A percentile compares a stretch with the other conserved stretches of the same genome.
Conservation (phyloP, 2,329 filamentous ascomycete genomes). For the Aspergillus latus region DNA sequence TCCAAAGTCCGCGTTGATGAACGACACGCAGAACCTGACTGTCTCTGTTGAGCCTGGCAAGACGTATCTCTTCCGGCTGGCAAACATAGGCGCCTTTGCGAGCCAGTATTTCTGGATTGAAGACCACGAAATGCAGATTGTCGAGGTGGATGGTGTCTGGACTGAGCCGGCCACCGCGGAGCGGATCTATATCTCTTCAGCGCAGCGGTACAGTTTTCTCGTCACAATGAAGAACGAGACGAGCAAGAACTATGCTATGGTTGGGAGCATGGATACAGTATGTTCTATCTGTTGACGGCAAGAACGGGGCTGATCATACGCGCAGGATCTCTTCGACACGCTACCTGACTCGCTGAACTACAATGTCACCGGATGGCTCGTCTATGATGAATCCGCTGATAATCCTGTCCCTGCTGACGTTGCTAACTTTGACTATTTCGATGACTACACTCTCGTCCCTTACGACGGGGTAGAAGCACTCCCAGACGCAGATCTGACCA, state of each 20-base stretch:
- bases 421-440: slow-evolving; percentile 54
- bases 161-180: slow-evolving; percentile 41
- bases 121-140: slow-evolving; percentile 40
- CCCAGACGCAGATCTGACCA: slow-evolving; percentile 31
- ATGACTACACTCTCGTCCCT: slow-evolving; percentile 55
- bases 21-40: slow-evolving; percentile 64
- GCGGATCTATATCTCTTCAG: slow-evolving; percentile 64
- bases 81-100: slow-evolving; percentile 71
- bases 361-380: slow-evolving; percentile 51
- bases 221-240: slow-evolving; percentile 63
- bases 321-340: not conserved
- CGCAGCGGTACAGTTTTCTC: slow-evolving; percentile 60
- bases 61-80: slow-evolving; percentile 70
- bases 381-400: slow-evolving; percentile 52
- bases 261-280: slow-evolving; percentile 29
- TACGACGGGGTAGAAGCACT: slow-evolving; percentile 26
- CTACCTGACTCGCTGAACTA: slow-evolving; percentile 12
- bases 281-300: not conserved
- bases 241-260: slow-evolving; percentile 64
- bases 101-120: slow-evolving; percentile 52
- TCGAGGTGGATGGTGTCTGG: slow-evolving; percentile 40
- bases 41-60: slow-evolving; percentile 64
- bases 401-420: slow-evolving; percentile 54
- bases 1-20: slow-evolving; percentile 67
- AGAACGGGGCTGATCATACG: not conserved